Base-by-base conservation (phyloP, 345 rosid genomes). In the Psidium friedrichsthalianum region DNA sequence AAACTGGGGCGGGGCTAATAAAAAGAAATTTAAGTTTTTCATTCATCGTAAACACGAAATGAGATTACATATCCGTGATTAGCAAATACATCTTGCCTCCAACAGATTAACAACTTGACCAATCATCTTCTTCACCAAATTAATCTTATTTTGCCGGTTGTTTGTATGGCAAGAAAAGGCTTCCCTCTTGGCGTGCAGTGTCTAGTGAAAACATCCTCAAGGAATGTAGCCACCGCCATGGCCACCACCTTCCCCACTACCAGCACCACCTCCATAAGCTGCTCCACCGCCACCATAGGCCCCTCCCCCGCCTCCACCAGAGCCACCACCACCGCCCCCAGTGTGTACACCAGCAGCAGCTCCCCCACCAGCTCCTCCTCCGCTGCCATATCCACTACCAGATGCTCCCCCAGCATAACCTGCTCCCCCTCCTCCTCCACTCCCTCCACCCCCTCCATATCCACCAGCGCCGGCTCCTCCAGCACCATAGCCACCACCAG, bases 241-340 rank as follows among this genome's bases (percentile, higher is more conserved):
- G 47, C 86, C 90, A 21, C 92, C 89, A 10, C 92, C 89, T 18
- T 86, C 85, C 11, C 91, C 90, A 25, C 84, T 58, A n/a, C 87
- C 89, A 2, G 86, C 90, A 3, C 92, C 94, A 0, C 92, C 90
- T 0, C 89, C 89, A 80, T 87, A 92, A 57, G 88, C 88, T 61
- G 91, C 93, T 81, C 88, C 86, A 58, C 90, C 92, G 16, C 87
- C 89, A 36, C 88, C 89, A 1, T 78, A 82, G 25, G 84, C 90
- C 18, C 56, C 44, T 4, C 89, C 91, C 83, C 84, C 85, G 0
- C 90, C 90, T 24, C 85, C 64, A 21, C 89, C 93, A 10, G 85
- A 88, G 12, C 92, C 94, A 3, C 56, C 87, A 9, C 90, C 91
- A 74, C 58, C 88, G 56, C 86, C 90, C 24, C 86, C 88, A 0